phyloP scores from a whole-genome alignment of 352 stramenopile genomes.

The Pythium aquatile region DNA sequence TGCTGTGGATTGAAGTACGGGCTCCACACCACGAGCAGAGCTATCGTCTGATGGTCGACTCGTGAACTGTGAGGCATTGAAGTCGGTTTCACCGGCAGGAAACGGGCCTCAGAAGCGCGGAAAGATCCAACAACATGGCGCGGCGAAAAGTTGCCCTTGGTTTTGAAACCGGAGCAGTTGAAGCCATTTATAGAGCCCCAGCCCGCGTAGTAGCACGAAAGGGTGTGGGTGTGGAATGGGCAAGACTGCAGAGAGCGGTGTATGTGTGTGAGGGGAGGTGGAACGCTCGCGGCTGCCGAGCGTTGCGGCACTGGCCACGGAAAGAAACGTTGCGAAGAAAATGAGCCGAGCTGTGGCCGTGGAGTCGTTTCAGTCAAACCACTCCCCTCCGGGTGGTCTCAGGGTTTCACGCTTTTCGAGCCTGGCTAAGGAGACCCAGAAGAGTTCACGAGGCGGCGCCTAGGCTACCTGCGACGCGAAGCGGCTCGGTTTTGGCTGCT shows the following conservation, averaged over 20 bases:
- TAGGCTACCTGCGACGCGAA: slow-evolving; percentile 2
- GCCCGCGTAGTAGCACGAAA: slow-evolving; percentile 9
- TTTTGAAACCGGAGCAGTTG: slow-evolving; percentile 16
- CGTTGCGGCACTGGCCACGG: slow-evolving; percentile 21
- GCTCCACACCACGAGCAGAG: not conserved
- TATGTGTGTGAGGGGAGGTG: not conserved
- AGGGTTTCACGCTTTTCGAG: slow-evolving; percentile 11
- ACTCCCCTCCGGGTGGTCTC: slow-evolving; percentile 13
- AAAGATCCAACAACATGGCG: slow-evolving; percentile 16
- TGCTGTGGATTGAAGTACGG: not conserved
- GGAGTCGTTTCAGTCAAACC: slow-evolving; percentile 24
- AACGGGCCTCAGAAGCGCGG: slow-evolving; percentile 17
- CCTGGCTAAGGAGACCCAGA: slow-evolving; percentile 6
- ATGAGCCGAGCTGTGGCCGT: not conserved
- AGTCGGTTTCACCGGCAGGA: slow-evolving; percentile 26
- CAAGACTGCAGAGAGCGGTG: not conserved
- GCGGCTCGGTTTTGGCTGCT: slow-evolving; percentile 3
- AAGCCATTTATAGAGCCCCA: slow-evolving; percentile 19
- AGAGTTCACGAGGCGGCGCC: slow-evolving; percentile 9
- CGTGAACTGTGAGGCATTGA: slow-evolving; percentile 10
- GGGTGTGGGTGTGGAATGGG: slow-evolving; percentile 9
- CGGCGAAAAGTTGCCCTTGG: not conserved
- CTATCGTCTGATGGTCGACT: not conserved
- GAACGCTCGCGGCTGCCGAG: slow-evolving; percentile 4
- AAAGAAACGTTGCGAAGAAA: slow-evolving; percentile 28